Evolutionary conservation across 768 basidiomycete species (phyloP), one percentile per base, ranked within the genome.

Genomic region (Suillus variegatus): DNA sequence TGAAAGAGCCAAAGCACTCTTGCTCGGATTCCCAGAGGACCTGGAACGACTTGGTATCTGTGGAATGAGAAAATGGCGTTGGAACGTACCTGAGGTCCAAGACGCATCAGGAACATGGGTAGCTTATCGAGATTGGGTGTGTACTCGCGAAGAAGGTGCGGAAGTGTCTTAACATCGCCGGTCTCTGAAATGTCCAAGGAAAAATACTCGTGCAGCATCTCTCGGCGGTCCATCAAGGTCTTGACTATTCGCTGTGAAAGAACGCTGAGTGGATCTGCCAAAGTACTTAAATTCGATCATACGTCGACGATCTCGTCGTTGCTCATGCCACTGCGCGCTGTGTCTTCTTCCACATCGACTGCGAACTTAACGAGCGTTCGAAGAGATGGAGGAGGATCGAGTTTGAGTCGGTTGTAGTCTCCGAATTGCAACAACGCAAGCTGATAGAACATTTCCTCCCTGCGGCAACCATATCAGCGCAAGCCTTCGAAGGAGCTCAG

Each of bases 371-470:
- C 72, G 60, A 99, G 80, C 13, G 84, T 84, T 2, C 82, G 84
- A 18, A 99, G 73, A 0, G 87, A 79, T 0, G 95, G 94, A 3
- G 96, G 81, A 1, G 97, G 96, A 43, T 95, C 89, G 3, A 99
- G 82, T 67, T 88, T 89, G 60, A 98, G 78, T 25, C 87, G 83
- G 66, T 86, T 84, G 67, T 92, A 86, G 66, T 92, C 85, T 2
- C 95, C 94, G 71, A 99, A 99, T 75, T 99, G 97, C 20, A 93
- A 84, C 35, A 99, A 78, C 2, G 88, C 94, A 8, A 99, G 84
- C 73, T 99, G 97, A 77, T 97, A 98, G 75, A 99, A 97, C 41
- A 97, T 82, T 70, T 97, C 95, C 72, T 97, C 95, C 0, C 95
- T 97, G 64, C 10, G 18, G 22, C 12, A 1, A 28, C 46, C 62